A percentile compares a stretch with the other conserved stretches of the same genome.
These are phyloP conservation scores for Elongisporangium undulatum DNA, from an alignment of 352 stramenopile genomes.

Conservation along the genomic window DNA sequence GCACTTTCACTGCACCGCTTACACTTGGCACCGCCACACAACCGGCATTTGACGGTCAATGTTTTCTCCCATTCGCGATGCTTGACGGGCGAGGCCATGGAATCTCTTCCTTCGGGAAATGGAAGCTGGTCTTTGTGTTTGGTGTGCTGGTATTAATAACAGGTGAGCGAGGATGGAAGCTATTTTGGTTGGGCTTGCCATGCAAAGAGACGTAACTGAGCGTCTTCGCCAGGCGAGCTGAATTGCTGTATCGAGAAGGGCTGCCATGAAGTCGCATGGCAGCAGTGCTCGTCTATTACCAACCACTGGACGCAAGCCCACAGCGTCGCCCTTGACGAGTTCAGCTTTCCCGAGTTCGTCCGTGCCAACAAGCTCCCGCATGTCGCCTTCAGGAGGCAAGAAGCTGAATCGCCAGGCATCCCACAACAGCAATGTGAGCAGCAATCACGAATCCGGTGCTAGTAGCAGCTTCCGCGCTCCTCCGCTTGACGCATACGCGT, in stretches of 20 bases:
- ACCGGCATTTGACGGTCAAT: slow-evolving; percentile 75
- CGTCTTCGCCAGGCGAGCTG: neutral
- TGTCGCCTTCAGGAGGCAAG: neutral
- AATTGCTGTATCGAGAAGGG: neutral
- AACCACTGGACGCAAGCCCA: neutral
- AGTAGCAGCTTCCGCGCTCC: neutral
- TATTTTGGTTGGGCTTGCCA: neutral
- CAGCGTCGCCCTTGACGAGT: slow-evolving; percentile 2
- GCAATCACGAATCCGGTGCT: neutral
- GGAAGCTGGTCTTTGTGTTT: neutral
- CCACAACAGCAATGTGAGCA: neutral
- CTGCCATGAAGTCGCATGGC: slow-evolving; percentile 7
- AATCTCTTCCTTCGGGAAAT: neutral
- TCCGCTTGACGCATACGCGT: neutral
- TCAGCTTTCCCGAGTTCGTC: neutral
- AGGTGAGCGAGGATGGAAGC: neutral
- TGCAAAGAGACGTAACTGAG: neutral
- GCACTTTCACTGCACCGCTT: slow-evolving; percentile 83
- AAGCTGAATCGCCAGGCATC: slow-evolving; percentile 5
- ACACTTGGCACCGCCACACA: slow-evolving; percentile 85
- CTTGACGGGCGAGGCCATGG: slow-evolving; percentile 71
- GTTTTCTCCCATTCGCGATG: slow-evolving; percentile 80
- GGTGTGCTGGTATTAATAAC: neutral
- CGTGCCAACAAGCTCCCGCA: neutral
- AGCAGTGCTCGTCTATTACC: slow-evolving; percentile 6